Conservation (phyloP, 306 rosid genomes). For the Luffa aegyptiaca region DNA sequence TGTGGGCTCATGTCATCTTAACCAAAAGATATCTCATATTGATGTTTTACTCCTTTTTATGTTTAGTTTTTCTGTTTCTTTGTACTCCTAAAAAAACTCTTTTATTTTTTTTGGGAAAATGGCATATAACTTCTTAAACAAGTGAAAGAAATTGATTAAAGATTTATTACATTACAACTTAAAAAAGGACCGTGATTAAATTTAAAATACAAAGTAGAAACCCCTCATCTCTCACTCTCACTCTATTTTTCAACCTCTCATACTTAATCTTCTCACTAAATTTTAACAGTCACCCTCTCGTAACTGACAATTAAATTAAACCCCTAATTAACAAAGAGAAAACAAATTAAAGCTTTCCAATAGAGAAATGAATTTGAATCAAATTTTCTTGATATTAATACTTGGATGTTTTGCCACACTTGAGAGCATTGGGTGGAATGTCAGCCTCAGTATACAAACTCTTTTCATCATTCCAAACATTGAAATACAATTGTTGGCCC, state of each 20-base stretch:
- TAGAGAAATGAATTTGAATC: no score
- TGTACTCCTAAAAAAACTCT: no score
- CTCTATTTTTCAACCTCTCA: no score
- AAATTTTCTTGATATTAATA: conserved; percentile 11
- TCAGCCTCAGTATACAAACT: conserved; percentile 45
- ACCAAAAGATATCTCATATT: no score
- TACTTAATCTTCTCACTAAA: not conserved
- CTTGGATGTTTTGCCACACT: conserved; percentile 59
- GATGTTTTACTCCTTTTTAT: no score
- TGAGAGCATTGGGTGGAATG: conserved; percentile 46
- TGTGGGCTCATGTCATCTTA: no score
- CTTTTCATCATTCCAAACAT: conserved; percentile 53
- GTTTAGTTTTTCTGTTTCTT: no score
- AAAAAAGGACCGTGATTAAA: not conserved
- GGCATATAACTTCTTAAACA: not conserved
- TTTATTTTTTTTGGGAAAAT: no score
- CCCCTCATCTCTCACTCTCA: no score
- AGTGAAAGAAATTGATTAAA: not conserved
- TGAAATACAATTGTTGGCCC: conserved; percentile 70
- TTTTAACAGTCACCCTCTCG: conserved; percentile 54
- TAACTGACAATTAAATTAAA: conserved; percentile 35
- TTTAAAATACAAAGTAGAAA: not conserved
- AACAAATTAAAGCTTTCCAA: not conserved
- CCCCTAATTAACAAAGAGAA: not conserved
- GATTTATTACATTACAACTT: conserved; percentile 9